A percentile compares a stretch with the other conserved stretches of the same genome.
These are phyloP conservation scores for Linnemannia hyalina DNA, from an alignment of 192 early-diverging fungal genomes.

Conservation along the genomic window DNA sequence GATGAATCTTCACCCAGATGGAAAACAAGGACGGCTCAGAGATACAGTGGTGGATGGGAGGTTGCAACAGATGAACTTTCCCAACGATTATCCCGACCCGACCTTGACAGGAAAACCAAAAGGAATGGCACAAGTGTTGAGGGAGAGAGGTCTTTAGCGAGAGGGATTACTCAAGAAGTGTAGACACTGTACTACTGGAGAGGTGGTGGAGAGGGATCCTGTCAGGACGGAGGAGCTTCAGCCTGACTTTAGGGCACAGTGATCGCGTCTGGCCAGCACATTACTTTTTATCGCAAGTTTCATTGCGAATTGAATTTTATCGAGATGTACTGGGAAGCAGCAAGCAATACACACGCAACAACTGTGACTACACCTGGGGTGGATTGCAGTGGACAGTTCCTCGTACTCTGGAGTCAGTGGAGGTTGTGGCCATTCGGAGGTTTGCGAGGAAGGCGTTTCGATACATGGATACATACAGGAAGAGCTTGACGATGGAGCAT, in stretches of 20 bases:
- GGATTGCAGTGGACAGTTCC: slow-evolving; percentile 33
- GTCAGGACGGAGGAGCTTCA: slow-evolving; percentile 1
- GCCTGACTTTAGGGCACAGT: slow-evolving; percentile 24
- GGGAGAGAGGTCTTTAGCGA: slow-evolving; percentile 10
- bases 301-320: slow-evolving; percentile 51
- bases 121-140: slow-evolving; percentile 23
- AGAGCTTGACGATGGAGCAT: neutral
- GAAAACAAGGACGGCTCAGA: slow-evolving; percentile 23
- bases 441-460: slow-evolving; percentile 34
- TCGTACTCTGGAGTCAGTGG: slow-evolving; percentile 22
- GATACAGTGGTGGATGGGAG: neutral
- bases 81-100: slow-evolving; percentile 12
- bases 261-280: slow-evolving; percentile 10
- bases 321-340: slow-evolving; percentile 43
- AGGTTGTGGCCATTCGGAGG: slow-evolving; percentile 12
- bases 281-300: slow-evolving; percentile 51
- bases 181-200: neutral
- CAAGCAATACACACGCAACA: slow-evolving; percentile 28
- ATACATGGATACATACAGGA: slow-evolving; percentile 14
- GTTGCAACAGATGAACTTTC: slow-evolving; percentile 9
- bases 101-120: slow-evolving; percentile 4
- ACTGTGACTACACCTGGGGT: slow-evolving; percentile 39
- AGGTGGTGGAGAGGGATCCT: neutral
- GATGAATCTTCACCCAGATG: slow-evolving; percentile 25
- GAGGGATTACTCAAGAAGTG: neutral